These are phyloP conservation scores for Xylaria cubensis DNA, from an alignment of 495 filamentous ascomycete genomes.

Conservation along the genomic window DNA sequence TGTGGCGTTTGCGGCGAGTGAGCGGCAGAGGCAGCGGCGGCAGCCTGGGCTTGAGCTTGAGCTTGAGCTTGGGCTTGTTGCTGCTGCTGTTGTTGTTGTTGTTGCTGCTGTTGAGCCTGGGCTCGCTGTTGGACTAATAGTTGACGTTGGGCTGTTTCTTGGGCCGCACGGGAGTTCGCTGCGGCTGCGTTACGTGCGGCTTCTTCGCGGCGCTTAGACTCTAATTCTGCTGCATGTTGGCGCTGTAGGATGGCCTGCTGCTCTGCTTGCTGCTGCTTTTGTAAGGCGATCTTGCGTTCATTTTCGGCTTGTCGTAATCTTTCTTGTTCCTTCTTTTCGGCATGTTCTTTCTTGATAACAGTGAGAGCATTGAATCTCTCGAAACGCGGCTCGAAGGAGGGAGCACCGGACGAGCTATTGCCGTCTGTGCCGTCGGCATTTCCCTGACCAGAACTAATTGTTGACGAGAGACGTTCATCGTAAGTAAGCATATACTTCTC, in stretches of 20 bases:
- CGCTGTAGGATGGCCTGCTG: slow-evolving; percentile 35
- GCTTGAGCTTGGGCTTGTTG: slow-evolving; percentile 40
- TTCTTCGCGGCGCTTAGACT: slow-evolving; percentile 47
- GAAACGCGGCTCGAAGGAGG: slow-evolving; percentile 83
- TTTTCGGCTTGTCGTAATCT: slow-evolving; percentile 68
- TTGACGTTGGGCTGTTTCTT: slow-evolving; percentile 43
- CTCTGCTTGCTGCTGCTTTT: slow-evolving; percentile 51
- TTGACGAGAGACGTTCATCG: slow-evolving; percentile 79
- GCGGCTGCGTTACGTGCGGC: slow-evolving; percentile 43
- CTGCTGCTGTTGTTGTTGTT: slow-evolving; percentile 40
- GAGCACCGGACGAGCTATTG: slow-evolving; percentile 73
- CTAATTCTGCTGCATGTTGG: slow-evolving; percentile 40
- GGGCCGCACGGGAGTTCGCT: slow-evolving; percentile 34
- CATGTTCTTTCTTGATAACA: slow-evolving; percentile 78
- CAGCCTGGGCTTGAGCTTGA: slow-evolving; percentile 42
- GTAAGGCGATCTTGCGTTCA: slow-evolving; percentile 63
- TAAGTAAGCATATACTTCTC: slow-evolving; percentile 92
- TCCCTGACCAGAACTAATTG: slow-evolving; percentile 60
- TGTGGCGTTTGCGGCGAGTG: slow-evolving; percentile 45
- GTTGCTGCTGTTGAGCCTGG: slow-evolving; percentile 57
- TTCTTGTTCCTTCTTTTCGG: slow-evolving; percentile 72
- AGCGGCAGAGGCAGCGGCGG: slow-evolving; percentile 48
- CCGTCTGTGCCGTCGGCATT: slow-evolving; percentile 68
- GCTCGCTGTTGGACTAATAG: slow-evolving; percentile 43
- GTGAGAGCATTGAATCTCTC: slow-evolving; percentile 89